These are phyloP conservation scores for Stachybotrys elegans DNA, from an alignment of 2,329 filamentous ascomycete species.

Conservation along the genomic window DNA sequence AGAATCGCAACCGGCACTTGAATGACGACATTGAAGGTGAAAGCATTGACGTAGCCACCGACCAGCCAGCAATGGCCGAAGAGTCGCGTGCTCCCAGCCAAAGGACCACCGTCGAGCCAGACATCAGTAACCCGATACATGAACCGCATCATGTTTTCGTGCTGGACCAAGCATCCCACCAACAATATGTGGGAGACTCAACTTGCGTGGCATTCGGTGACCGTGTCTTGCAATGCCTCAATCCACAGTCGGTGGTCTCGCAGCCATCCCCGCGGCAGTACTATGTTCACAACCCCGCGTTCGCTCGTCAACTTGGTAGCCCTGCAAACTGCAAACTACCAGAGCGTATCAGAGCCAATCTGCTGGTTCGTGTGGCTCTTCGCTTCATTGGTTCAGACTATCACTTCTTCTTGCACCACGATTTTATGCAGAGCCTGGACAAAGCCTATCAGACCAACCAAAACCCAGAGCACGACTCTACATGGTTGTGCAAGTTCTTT, in stretches of 20 bases:
- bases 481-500: conserved; percentile 10
- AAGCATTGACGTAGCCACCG: neutral
- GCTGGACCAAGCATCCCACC: conserved; percentile 7
- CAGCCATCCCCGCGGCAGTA: neutral
- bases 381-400: conserved; percentile 12
- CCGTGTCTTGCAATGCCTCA: conserved; percentile 10
- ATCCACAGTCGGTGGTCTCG: conserved; percentile 5
- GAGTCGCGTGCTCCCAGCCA: conserved; percentile 7
- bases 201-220: conserved; percentile 10
- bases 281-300: conserved; percentile 6
- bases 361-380: conserved; percentile 12
- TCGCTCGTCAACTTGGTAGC: conserved; percentile 6
- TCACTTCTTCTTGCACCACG: conserved; percentile 10
- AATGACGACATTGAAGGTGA: neutral
- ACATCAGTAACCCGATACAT: conserved; percentile 9
- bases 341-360: conserved; percentile 9
- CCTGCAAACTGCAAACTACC: conserved; percentile 6
- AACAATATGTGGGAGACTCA: conserved; percentile 11
- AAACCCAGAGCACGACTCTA: neutral
- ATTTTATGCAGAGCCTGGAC: conserved; percentile 8
- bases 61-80: neutral
- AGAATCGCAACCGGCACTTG: conserved; percentile 2
- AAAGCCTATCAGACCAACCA: conserved; percentile 4
- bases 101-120: neutral
- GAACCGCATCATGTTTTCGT: conserved; percentile 6